These are phyloP conservation scores for Eucalyptus curtisii DNA, from an alignment of 345 rosid species.

Conservation along the genomic window DNA sequence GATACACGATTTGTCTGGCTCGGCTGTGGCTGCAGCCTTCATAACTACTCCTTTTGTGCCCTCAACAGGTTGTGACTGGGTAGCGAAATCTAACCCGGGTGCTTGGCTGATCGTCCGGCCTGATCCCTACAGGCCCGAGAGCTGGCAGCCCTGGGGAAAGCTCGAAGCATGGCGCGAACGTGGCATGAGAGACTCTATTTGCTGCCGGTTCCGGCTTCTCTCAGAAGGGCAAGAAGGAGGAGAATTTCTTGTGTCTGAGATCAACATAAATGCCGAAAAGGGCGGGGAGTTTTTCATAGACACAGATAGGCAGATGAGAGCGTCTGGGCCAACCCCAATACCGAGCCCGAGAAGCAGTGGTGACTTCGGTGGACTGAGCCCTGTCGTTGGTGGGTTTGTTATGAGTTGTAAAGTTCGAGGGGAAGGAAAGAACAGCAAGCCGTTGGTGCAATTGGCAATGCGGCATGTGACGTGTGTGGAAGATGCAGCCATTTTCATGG, in stretches of 20 bases:
- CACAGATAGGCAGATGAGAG: slow-evolving; percentile 59
- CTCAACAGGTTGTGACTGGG: slow-evolving; percentile 95
- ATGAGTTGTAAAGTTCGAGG: slow-evolving; percentile 94
- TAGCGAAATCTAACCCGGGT: slow-evolving; percentile 92
- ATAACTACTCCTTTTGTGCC: slow-evolving; percentile 98
- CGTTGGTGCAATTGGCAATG: slow-evolving; percentile 76
- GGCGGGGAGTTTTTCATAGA: slow-evolving; percentile 90
- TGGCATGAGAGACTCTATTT: slow-evolving; percentile 73
- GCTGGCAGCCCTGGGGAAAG: slow-evolving; percentile 99
- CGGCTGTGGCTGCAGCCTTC: slow-evolving; percentile 95
- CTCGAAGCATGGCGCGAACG: slow-evolving; percentile 98
- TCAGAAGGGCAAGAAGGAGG: slow-evolving; percentile 72
- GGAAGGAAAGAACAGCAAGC: slow-evolving; percentile 85
- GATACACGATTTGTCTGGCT: slow-evolving; percentile 94
- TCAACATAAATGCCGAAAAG: slow-evolving; percentile 70
- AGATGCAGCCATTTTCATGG: slow-evolving; percentile 97
- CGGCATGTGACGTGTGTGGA: slow-evolving; percentile 84
- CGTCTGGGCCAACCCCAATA: slow-evolving; percentile 43
- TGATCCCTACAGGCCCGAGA: slow-evolving; percentile 63
- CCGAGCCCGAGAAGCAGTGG: slow-evolving; percentile 96
- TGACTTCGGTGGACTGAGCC: slow-evolving; percentile 62
- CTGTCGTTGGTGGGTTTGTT: slow-evolving; percentile 57
- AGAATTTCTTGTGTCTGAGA: slow-evolving; percentile 79
- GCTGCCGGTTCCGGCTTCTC: slow-evolving; percentile 78
- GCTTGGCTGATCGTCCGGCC: slow-evolving; percentile 92